Evolutionary conservation across 192 early-diverging fungal species (phyloP).

Genomic region (Entomortierella parvispora): DNA sequence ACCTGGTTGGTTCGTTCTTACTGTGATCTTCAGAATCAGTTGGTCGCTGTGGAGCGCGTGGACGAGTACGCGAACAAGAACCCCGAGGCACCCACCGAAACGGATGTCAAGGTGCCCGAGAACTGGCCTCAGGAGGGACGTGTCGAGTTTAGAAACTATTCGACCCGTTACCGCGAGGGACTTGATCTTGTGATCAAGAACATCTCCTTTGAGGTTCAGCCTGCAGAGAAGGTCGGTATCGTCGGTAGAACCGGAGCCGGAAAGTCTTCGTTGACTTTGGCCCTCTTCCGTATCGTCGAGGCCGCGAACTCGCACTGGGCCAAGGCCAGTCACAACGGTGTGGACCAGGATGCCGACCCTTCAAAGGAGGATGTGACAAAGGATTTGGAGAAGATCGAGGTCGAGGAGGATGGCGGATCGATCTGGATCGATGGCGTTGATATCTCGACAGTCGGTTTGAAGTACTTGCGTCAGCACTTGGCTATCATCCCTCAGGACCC

Average conservation of each 20-base stretch:
- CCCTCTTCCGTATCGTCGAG: conserved; percentile 58
- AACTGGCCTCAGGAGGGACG: conserved; percentile 53
- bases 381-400: conserved; percentile 31
- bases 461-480: conserved; percentile 69
- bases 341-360: conserved; percentile 18
- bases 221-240: conserved; percentile 52
- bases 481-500: conserved; percentile 93
- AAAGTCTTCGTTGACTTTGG: conserved; percentile 59
- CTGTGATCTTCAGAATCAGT: conserved; percentile 61
- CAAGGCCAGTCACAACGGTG: conserved; percentile 35
- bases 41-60: conserved; percentile 85
- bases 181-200: conserved; percentile 51
- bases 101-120: conserved; percentile 29
- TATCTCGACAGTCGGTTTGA: conserved; percentile 68
- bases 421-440: conserved; percentile 83
- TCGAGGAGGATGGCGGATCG: conserved; percentile 59
- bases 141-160: conserved; percentile 49
- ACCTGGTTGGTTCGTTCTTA: conserved; percentile 75
- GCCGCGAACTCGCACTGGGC: conserved; percentile 47
- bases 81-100: conserved; percentile 69
- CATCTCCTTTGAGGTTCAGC: conserved; percentile 63
- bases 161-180: conserved; percentile 51
- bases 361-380: conserved; percentile 13
- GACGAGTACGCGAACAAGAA: conserved; percentile 83
- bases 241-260: conserved; percentile 58